Base-by-base conservation (phyloP, 2,329 filamentous ascomycete species). In the Cadophora luteo-olivacea region DNA sequence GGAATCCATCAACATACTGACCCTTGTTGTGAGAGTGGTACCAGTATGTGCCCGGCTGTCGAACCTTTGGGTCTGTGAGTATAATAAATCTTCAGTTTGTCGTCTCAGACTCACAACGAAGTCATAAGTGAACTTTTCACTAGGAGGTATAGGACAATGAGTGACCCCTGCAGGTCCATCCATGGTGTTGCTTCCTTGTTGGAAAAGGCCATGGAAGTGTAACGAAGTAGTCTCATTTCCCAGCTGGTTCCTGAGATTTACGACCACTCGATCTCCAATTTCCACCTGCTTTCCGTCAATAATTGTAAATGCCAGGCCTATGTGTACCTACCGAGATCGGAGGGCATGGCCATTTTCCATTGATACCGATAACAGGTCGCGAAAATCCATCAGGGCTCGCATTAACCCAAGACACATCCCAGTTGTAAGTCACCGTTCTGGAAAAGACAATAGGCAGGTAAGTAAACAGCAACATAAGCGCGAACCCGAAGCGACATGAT, bases 21-120 rank as follows among this genome's bases (percentile, higher is more conserved):
- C 38, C 66, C 12, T 22, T 84, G 65, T 84, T 82, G 76, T 91
- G 89, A 0, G 87, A 89, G 77, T 92, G 89, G 72, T 90, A 86
- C 84, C 84, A 86, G 73, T 84, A 86, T 14, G 84, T 84, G 49
- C 85, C 70, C 24, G 68, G 45, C 24, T 41, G 29, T 57, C 67
- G 38, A 14, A 67, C 49, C 70, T 71, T 11, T 6, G 11, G 38
- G 14, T 41, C 16, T 29, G 51, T 54, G 4, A 54, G 51, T 38
- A 45, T 45, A 16, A 16, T 45, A 1, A 16, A 6, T 16, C 11
- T 3, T 3, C 9, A 14, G 22, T 5, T 24, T 9, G 8, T 52
- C 16, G 36, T 45, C 25, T 32, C 22, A 62, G 29, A 25, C 65
- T 22, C 51, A 89, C 86, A 11, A 32, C 58, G 48, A 75, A 74